A percentile compares a stretch with the other conserved stretches of the same genome.
Evolutionary conservation across 192 early-diverging fungal species (phyloP).

Genomic region (Piromyces finnis): DNA sequence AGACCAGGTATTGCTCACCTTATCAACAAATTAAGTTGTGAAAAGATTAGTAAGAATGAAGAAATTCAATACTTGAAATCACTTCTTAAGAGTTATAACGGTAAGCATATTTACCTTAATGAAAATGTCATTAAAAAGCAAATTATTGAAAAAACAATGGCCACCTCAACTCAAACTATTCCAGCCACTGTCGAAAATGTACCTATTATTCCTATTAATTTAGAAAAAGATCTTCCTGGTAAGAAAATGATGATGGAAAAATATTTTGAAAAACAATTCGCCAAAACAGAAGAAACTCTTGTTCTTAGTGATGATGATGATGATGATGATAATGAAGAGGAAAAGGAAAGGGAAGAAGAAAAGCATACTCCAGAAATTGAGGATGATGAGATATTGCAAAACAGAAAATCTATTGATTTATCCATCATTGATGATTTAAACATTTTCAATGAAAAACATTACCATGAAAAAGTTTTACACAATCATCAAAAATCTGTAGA

Average conservation of each 20-base stretch:
- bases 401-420: neutral
- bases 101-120: neutral
- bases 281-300: neutral
- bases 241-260: neutral
- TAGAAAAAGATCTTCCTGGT: neutral
- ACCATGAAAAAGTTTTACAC: neutral
- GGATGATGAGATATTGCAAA: neutral
- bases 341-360: no score
- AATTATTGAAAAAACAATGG: neutral
- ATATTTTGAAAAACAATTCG: neutral
- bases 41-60: neutral
- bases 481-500: neutral
- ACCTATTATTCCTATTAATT: neutral
- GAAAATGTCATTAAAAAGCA: neutral
- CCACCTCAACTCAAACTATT: neutral
- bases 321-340: no score
- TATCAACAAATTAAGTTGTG: neutral
- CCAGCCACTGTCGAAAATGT: neutral
- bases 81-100: neutral
- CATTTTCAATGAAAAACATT: neutral
- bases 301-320: neutral
- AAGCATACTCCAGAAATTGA: no score
- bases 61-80: neutral
- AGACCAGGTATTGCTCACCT: neutral
- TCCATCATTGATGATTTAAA: neutral